A percentile compares a stretch with the other conserved stretches of the same genome.
Evolutionary conservation across 495 filamentous ascomycete genomes (phyloP).

Genomic region (Hyaloscypha finlandica): DNA sequence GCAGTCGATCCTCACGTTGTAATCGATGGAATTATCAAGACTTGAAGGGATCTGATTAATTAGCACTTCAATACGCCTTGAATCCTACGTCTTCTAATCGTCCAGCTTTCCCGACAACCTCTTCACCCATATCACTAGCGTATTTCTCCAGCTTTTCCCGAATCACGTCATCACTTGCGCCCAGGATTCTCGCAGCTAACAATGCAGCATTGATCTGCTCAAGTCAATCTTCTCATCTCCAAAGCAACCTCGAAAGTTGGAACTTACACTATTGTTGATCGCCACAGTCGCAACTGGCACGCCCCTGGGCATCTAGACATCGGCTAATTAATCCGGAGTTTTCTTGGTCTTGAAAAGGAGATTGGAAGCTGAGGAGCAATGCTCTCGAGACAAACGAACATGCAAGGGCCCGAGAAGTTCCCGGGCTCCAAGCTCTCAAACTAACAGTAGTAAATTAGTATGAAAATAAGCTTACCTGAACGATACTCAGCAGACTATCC

Average conservation of each 20-base stretch:
- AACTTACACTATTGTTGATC: slow-evolving; percentile 73
- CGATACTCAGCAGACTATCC: slow-evolving; percentile 86
- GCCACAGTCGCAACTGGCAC: slow-evolving; percentile 87
- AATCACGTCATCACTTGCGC: slow-evolving; percentile 59
- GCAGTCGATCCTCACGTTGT: too few relatives aligned
- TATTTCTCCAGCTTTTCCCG: slow-evolving; percentile 67
- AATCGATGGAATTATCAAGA: too few relatives aligned
- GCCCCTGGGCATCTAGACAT: slow-evolving; percentile 39
- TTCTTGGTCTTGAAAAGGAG: too few relatives aligned
- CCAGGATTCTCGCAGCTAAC: slow-evolving; percentile 82
- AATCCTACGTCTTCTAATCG: slow-evolving; percentile 68
- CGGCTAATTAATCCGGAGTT: too few relatives aligned
- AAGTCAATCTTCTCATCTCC: background rate
- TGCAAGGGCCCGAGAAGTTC: too few relatives aligned
- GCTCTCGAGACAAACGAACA: too few relatives aligned
- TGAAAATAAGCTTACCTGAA: slow-evolving; percentile 73
- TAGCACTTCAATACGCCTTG: slow-evolving; percentile 56
- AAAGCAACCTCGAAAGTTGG: background rate
- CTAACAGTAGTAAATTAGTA: slow-evolving; percentile 31
- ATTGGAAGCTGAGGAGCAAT: too few relatives aligned
- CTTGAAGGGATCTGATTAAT: background rate
- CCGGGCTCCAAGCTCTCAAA: slow-evolving; percentile 25
- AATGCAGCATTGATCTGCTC: slow-evolving; percentile 77
- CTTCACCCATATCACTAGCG: slow-evolving; percentile 61
- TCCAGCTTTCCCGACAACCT: slow-evolving; percentile 64